Base-by-base conservation (phyloP, 1,284 basidiomycete species). In the Ganoderma multipileum region DNA sequence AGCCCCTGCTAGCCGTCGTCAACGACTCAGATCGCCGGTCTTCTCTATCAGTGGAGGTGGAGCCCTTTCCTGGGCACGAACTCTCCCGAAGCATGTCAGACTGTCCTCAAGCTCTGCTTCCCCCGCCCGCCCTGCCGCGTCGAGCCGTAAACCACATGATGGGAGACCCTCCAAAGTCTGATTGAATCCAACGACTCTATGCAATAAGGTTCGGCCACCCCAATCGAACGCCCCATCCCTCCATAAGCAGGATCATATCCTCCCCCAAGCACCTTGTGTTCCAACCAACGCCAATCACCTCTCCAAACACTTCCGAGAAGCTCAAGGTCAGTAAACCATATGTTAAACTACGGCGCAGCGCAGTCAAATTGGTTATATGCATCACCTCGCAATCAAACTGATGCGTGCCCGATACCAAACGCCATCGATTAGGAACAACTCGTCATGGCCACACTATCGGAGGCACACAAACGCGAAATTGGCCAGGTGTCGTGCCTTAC, bases 401-500 rank as follows among this genome's bases (percentile, higher is more conserved):
- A 60, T 60, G 36, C 36, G 42, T 16, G 14, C 9, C 33, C 42
- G 57, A 44, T 62, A 36, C 42, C 39, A 61, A 61, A 3, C 42
- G 14, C 52, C 39, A 20, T 42, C 54, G 12, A 38, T 47, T 26
- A 39, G 44, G 16, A 54, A 28, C 18, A 58, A 38, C 55, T 28
- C 38, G 33, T 3, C 33, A 73, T 74, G 73, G 57, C 69, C 16
- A 61, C 72, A 28, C 59, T 86, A 23, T 81, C 81, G 2, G 82
- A 85, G 6, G 77, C 78, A 9, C 72, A 83, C 50, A 86, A 81
- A 68, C 82, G 83, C 54, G 82, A 87, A 75, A 84, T 89, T 47
- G 87, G 88, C 26, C 87, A 89, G 83, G 87, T 87, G 36, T 23
- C 58, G 36, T 60, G 9, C 14, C 52, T 55, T 33, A 50, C 7